Evolutionary conservation across 1,284 basidiomycete genomes (phyloP), one percentile per base, ranked within the genome.

Genomic region (Ustilago tritici): DNA sequence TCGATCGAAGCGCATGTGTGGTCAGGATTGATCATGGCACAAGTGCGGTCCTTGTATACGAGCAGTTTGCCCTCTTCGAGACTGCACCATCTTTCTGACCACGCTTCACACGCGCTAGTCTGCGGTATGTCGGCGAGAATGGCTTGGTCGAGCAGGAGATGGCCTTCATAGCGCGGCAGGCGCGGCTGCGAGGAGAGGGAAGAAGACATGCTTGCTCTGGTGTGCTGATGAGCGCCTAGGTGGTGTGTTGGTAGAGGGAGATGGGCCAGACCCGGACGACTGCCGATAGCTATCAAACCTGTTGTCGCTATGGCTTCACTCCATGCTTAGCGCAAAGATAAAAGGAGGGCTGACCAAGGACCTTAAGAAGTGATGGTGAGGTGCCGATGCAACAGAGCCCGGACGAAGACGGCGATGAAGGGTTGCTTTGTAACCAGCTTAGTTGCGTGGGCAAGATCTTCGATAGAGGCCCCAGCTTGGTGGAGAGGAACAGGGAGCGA

Each of bases 31-130:
- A 76, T 55, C 47, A 76, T 61, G 50, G 73, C 73, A n/a, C 68
- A 58, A 17, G 60, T 66, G 35, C 68, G 68, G 36, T 70, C 73
- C 8, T 36, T 53, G 47, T 76, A 76, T n/a, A 76, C 58, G 34
- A 76, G 65, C 14, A 76, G 64, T 52, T 57, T 64, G 40, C 58
- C 73, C 43, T 61, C 73, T 57, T 76, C 73, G 19, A 76, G 61
- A 31, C 73, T 76, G 61, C 73, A 70, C 73, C 73, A 76, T 35
- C 46, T 50, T 43, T 76, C 68, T 3, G 63, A 57, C 73, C 73
- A 76, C 2, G 57, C 70, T 17, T 57, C 65, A 32, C 64, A 15
- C 4, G 56, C 15, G 49, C 63, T 71, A 8, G 63, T 59, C 36
- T 71, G 63, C 4, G 60, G 57, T 14, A 31, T 59, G 28, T 67